These are phyloP conservation scores for Cryptococcus depauperatus DNA, from an alignment of 1,284 basidiomycete genomes.

Conservation along the genomic window DNA sequence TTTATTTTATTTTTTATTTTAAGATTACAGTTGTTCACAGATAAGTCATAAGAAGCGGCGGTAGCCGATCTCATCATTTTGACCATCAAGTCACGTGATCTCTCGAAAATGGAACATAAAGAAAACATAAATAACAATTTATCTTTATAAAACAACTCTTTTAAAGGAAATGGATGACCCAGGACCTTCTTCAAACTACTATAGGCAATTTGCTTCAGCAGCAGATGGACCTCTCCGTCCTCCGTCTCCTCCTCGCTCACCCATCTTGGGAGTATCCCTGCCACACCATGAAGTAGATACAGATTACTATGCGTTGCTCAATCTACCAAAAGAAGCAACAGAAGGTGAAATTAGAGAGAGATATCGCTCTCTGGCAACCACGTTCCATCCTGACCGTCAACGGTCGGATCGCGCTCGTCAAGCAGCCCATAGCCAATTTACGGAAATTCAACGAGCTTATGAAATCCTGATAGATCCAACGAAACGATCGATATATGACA, in stretches of 20 bases:
- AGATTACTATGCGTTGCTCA: conserved; percentile 37
- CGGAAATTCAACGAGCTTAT: conserved; percentile 42
- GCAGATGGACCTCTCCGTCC: conserved; percentile 30
- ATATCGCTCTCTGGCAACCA: conserved; percentile 41
- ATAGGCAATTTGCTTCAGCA: conserved; percentile 27
- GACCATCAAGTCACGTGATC: neutral
- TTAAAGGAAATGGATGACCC: conserved; percentile 23
- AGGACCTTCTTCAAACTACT: conserved; percentile 39
- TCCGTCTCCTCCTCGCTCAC: conserved; percentile 21
- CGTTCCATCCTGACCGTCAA: conserved; percentile 52
- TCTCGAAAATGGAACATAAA: no score
- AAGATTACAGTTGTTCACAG: no score
- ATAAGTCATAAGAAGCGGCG: no score
- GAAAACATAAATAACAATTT: no score
- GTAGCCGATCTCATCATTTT: no score
- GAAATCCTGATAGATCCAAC: conserved; percentile 47
- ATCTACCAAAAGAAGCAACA: conserved; percentile 33
- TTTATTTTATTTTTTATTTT: no score
- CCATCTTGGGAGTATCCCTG: conserved; percentile 15
- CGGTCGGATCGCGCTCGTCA: conserved; percentile 31
- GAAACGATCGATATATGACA: conserved; percentile 49
- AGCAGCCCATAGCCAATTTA: conserved; percentile 34
- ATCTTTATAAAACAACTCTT: no score
- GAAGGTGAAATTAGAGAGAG: conserved; percentile 35
- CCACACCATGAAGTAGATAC: conserved; percentile 5